Evolutionary conservation across 768 basidiomycete genomes (phyloP).

Genomic region (Pleurotus djamor): DNA sequence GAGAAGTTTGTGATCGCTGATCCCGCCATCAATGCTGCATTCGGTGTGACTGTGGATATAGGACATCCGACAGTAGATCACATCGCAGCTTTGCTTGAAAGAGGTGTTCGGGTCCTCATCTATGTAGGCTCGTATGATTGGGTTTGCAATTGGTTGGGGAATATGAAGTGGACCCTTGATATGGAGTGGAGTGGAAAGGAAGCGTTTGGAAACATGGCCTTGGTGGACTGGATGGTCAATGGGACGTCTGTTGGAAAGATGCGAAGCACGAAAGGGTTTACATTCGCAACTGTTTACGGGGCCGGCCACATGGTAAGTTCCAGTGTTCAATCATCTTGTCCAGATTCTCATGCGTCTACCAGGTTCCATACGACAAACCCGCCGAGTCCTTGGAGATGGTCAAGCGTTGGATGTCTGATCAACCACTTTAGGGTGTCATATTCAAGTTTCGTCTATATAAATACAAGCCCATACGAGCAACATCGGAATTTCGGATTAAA

Average conservation of each 20-base stretch:
- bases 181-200: constrained; percentile 44
- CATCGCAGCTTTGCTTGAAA: constrained; percentile 53
- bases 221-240: constrained; percentile 60
- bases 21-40: constrained; percentile 42
- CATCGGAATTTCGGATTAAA: not conserved
- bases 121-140: constrained; percentile 58
- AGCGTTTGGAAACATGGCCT: constrained; percentile 33
- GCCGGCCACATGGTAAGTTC: constrained; percentile 70
- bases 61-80: constrained; percentile 40
- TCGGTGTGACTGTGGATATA: constrained; percentile 33
- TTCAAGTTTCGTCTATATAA: too few relatives aligned
- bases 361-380: constrained; percentile 68
- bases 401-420: constrained; percentile 42
- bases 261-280: constrained; percentile 46
- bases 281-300: constrained; percentile 60
- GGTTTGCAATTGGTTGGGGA: constrained; percentile 61
- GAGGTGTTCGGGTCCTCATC: constrained; percentile 53
- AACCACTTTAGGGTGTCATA: too few relatives aligned
- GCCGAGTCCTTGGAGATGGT: constrained; percentile 48
- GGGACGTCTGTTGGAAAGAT: constrained; percentile 37
- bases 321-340: not conserved
- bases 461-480: too few relatives aligned
- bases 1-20: constrained; percentile 30
- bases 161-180: constrained; percentile 28
- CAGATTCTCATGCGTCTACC: not conserved